Evolutionary conservation across 208 protist species (phyloP), one percentile per base, ranked within the genome.

Genomic region (Acanthamoeba castellanii): DNA sequence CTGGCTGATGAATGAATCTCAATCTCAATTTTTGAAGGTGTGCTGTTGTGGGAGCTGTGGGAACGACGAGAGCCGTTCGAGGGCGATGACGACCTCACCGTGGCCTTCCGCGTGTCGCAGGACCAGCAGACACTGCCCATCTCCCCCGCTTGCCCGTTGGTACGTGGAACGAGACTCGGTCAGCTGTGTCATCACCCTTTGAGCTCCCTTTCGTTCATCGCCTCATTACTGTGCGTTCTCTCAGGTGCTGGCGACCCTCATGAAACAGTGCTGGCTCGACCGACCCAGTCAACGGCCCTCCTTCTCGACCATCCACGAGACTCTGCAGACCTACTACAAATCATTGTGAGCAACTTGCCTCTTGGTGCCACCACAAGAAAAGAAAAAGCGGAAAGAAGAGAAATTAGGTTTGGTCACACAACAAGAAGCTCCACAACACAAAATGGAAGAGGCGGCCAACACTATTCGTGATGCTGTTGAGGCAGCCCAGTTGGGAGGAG

Each of bases 1-100:
- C 8, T 18, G 59, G 59, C 59, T n/a, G 59, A 18, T 2, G 13
- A 37, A 37, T 37, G 37, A 37, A n/a, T 25, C 59, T 25, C 25
- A 20, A 20, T n/a, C 22, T 78, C n/a, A 18, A 1, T 78, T 18
- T 8, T 11, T 32, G 30, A 2, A 87, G 85, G 85, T 25, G 85
- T 92, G 22, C 64, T 92, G 37, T 25, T 92, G 59, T 92, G 85
- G 85, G 85, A 92, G 34, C 59, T 92, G n/a, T 87, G 78, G 78
- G 78, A 87, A 47, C 78, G 78, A 8, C 59, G 32, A 27, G 78
- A 87, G 30, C 78, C 78, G 14, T 87, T 87, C 32, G 78, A 55
- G 22, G 78, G 78, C 78, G 78, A 64, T 30, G 78, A 87, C 32
- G 78, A 87, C 20, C 42, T 87, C 3, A 87, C 47, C 1, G 78